Evolutionary conservation across 2,329 filamentous ascomycete species (phyloP).

Genomic region (Talaromyces sp.): DNA sequence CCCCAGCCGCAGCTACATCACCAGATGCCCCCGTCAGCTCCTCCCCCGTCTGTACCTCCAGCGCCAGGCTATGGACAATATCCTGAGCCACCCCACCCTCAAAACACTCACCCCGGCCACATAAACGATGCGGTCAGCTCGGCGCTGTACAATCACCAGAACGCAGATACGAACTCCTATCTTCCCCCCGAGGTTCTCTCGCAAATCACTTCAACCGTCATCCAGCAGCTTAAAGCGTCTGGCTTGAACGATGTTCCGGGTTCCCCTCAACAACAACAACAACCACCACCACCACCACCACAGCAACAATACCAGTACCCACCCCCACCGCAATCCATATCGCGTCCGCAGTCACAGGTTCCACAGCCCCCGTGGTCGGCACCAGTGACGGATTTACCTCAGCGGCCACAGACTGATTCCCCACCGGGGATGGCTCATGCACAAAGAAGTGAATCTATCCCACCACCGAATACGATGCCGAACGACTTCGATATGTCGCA

Average conservation of each 20-base stretch:
- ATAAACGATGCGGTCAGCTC: constrained; percentile 61
- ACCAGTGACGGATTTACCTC: constrained; percentile 14
- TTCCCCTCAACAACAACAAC: constrained; percentile 30
- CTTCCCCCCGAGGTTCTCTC: constrained; percentile 64
- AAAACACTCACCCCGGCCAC: constrained; percentile 34
- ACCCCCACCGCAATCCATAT: constrained; percentile 13
- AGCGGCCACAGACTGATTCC: constrained; percentile 10
- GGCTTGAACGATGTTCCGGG: constrained; percentile 39
- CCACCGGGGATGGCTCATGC: too few species aligned
- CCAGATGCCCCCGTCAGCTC: not conserved
- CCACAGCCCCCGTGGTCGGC: constrained; percentile 27
- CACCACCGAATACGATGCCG: constrained; percentile 17
- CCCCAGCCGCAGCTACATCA: constrained; percentile 38
- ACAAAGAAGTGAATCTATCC: constrained; percentile 23
- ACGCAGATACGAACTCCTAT: constrained; percentile 51
- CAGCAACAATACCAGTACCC: constrained; percentile 19
- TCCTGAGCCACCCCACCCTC: constrained; percentile 4
- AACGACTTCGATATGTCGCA: constrained; percentile 21
- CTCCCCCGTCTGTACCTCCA: not conserved
- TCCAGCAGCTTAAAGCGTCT: constrained; percentile 59
- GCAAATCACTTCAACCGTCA: constrained; percentile 61
- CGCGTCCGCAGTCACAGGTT: constrained; percentile 25
- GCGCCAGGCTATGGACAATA: constrained; percentile 1
- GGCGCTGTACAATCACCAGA: constrained; percentile 58
- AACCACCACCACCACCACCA: constrained; percentile 27